phyloP scores from a whole-genome alignment of 805 yeast genomes.

The Suhomyces pyralidae region DNA sequence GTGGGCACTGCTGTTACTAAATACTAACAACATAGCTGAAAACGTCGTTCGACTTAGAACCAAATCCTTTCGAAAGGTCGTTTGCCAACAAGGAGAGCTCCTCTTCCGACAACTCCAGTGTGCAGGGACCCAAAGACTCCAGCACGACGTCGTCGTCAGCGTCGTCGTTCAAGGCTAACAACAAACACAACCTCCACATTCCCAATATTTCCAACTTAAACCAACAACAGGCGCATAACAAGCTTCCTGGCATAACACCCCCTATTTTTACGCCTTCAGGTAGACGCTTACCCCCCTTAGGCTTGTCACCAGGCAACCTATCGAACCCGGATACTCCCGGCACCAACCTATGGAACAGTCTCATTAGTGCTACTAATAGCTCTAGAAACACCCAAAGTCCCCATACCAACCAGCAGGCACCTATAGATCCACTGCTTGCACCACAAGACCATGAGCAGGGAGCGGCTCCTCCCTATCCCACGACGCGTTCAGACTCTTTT shows the following conservation, averaged over 20 bases:
- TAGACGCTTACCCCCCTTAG: constrained; percentile 52
- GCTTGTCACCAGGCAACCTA: constrained; percentile 39
- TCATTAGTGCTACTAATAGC: constrained; percentile 40
- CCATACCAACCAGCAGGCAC: constrained; percentile 8
- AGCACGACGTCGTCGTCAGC: constrained; percentile 1
- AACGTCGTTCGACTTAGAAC: constrained; percentile 72
- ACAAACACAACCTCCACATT: constrained; percentile 38
- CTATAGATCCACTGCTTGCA: neutral
- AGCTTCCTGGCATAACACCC: constrained; percentile 43
- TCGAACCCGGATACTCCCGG: constrained; percentile 54
- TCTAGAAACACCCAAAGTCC: neutral
- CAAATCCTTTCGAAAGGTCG: constrained; percentile 92
- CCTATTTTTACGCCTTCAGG: constrained; percentile 59
- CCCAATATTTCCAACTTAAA: constrained; percentile 30
- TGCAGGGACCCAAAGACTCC: constrained; percentile 2
- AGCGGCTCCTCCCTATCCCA: constrained; percentile 1
- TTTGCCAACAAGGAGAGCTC: constrained; percentile 63
- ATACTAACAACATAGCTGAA: neutral
- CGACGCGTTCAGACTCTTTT: constrained; percentile 12
- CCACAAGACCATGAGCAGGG: constrained; percentile 10
- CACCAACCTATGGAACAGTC: constrained; percentile 44
- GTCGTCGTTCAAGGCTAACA: constrained; percentile 35
- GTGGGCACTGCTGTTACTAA: neutral
- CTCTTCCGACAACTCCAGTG: neutral
- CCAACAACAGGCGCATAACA: constrained; percentile 11